Base-by-base conservation (phyloP, 2,329 filamentous ascomycete genomes). In the Phialophora chinensis region DNA sequence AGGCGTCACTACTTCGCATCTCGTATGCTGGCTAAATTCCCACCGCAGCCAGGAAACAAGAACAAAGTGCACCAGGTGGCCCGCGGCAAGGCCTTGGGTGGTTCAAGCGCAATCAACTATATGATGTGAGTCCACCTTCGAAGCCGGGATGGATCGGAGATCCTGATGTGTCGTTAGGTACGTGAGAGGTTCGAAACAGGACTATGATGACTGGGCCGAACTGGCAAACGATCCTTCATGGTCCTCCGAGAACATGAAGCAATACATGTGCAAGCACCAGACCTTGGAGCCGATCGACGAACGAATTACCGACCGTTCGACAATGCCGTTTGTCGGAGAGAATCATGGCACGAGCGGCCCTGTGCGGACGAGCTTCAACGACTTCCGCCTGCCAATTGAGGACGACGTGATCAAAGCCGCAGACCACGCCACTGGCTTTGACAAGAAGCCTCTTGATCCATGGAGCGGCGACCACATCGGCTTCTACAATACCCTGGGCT, bases 181-280 rank as follows among this genome's bases (percentile, higher is more conserved):
- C 55, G 70, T 71, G 3, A 71, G 33, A 70, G 72, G 72, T 71
- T 72, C 55, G 63, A 71, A n/a, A 8, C 59, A 74, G 23, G 76
- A 77, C 29, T 75, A 75, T 53, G 73, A 78, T 71, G 72, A 72
- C 17, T 78, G 76, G 76, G 74, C 63, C 3, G 64, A 74, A 27
- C 54, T 77, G 2, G 71, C 63, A 17, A 73, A 76, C 2, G 76
- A 77, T 62, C 3, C 62, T 6, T 70, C 72, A 10, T 77, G 76
- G 77, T 69, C 71, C 7, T 74, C 73, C 66, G 66, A 73, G 27
- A 72, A 68, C 49, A 68, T 75, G 61, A 66, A 71, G 57, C 68
- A 69, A 29, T 75, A 76, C 58, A 73, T 73, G 72, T 65, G 61
- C 7, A 75, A 71, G 63, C 72, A 73, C 60, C 73, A 79, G 68